A percentile compares a stretch with the other conserved stretches of the same genome.
These are phyloP conservation scores for Dichomitus squalens DNA, from an alignment of 1,284 basidiomycete species.

Conservation along the genomic window DNA sequence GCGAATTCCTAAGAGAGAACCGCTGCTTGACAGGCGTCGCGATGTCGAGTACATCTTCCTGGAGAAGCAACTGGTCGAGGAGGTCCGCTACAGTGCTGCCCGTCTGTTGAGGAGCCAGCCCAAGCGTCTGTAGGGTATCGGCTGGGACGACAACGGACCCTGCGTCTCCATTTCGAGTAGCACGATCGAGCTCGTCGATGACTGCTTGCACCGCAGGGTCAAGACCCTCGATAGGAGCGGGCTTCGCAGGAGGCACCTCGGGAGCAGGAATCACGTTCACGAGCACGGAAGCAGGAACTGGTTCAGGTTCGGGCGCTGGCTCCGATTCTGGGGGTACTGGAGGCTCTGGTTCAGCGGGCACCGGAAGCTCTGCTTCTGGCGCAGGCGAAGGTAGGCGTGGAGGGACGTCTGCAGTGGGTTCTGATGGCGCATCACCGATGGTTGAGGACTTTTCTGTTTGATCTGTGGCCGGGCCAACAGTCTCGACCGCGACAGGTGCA, in stretches of 20 bases:
- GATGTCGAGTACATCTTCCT: slow-evolving; percentile 21
- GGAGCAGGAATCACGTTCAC: neutral
- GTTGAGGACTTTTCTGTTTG: neutral
- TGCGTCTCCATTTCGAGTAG: slow-evolving; percentile 17
- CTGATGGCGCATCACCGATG: slow-evolving; percentile 11
- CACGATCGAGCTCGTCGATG: slow-evolving; percentile 20
- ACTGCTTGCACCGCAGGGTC: slow-evolving; percentile 17
- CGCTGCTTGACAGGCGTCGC: slow-evolving; percentile 24
- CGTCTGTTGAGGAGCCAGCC: slow-evolving; percentile 9
- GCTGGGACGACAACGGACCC: slow-evolving; percentile 17
- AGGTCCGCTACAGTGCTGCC: slow-evolving; percentile 20
- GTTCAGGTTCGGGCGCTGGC: neutral
- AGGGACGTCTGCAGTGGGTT: neutral
- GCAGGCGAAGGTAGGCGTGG: neutral
- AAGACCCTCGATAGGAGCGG: neutral
- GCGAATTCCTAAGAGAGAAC: slow-evolving; percentile 19
- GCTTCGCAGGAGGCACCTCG: neutral
- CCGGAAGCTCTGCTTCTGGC: neutral
- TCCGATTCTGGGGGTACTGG: neutral
- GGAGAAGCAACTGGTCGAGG: slow-evolving; percentile 20
- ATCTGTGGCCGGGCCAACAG: slow-evolving; percentile 3
- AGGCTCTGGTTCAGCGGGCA: neutral
- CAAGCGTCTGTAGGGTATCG: slow-evolving; percentile 5
- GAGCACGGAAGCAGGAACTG: neutral
- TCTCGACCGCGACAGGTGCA: neutral